Base-by-base conservation (phyloP, 768 basidiomycete genomes). In the Suillus decipiens region DNA sequence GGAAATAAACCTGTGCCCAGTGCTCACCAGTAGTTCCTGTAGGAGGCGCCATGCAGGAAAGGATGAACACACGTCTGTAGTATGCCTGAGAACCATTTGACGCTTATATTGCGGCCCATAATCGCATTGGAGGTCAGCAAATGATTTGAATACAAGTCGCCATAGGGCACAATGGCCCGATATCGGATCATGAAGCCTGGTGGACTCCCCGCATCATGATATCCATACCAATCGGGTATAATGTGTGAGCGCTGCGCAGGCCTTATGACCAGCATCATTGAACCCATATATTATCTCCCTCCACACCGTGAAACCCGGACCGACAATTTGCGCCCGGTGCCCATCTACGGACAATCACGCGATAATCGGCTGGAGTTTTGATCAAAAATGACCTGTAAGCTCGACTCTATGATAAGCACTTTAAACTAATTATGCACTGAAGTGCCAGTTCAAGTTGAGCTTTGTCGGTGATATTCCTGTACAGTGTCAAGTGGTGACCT, bases 11-110 rank as follows among this genome's bases (percentile, higher is more conserved):
- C 8, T 59, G 42, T 19, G 45, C 11, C 42, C 43, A 42, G 4
- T 14, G 63, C 75, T 42, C 31, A 82, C 81, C 81, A 28, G 81
- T 82, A 28, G 78, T 79, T 71, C 80, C 81, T 57, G 66, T 47
- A 43, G 73, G 75, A 51, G 77, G 75, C 34, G 78, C 62, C 80
- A 80, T 80, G 64, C 56, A 65, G 56, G 59, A 39, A 62, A 60
- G 14, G 31, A 62, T 59, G 34, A 48, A 31, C 17, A 31, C 48
- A 33, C 45, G n/a, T 3, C 28, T 43, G 8, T 28, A 28, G 28
- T 14, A 34, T 17, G 61, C 33, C 37, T 60, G 39, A 43, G 48
- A 39, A 60, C 15, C 53, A 24, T 39, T 58, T 19, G 51, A 47
- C 15, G 47, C 47, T 65, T 65, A 65, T 58, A 64, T 59, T 61